Conservation (phyloP, 768 basidiomycete species). For the Tulasnella sp. region DNA sequence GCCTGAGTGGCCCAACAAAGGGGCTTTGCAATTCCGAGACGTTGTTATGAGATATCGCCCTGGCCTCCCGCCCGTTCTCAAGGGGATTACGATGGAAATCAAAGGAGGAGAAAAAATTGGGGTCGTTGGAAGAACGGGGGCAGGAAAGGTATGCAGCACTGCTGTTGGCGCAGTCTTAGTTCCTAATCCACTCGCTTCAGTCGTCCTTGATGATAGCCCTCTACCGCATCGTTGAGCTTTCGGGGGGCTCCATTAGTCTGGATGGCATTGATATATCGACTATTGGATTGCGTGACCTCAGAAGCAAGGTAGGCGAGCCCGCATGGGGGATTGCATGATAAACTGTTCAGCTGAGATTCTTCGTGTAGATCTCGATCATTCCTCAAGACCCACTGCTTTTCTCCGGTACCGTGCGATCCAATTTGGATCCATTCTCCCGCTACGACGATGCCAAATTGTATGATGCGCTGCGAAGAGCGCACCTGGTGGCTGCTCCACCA, state of each 20-base stretch:
- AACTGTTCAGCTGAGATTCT: neutral
- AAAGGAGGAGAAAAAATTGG: slow-evolving; percentile 70
- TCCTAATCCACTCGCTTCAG: slow-evolving; percentile 25
- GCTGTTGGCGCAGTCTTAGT: neutral
- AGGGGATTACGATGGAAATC: slow-evolving; percentile 57
- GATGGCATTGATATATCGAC: slow-evolving; percentile 43
- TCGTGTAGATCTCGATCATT: slow-evolving; percentile 32
- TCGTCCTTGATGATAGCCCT: slow-evolving; percentile 42
- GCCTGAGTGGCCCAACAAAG: slow-evolving; percentile 58
- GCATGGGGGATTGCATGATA: neutral
- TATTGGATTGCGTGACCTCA: slow-evolving; percentile 39
- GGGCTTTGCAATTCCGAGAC: slow-evolving; percentile 59
- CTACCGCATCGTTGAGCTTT: slow-evolving; percentile 42
- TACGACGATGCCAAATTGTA: slow-evolving; percentile 40
- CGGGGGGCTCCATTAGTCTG: slow-evolving; percentile 39
- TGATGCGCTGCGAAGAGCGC: slow-evolving; percentile 43
- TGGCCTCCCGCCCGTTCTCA: slow-evolving; percentile 67
- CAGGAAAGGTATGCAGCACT: slow-evolving; percentile 12
- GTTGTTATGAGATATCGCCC: slow-evolving; percentile 51
- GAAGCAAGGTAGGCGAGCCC: slow-evolving; percentile 23
- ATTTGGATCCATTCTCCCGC: slow-evolving; percentile 40
- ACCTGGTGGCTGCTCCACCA: slow-evolving; percentile 34
- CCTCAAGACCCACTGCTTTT: slow-evolving; percentile 38
- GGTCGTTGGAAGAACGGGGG: slow-evolving; percentile 55
- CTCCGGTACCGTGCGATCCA: slow-evolving; percentile 33